Evolutionary conservation across 352 stramenopile species (phyloP), one percentile per base, ranked within the genome.

Genomic region (Aphanomyces astaci): DNA sequence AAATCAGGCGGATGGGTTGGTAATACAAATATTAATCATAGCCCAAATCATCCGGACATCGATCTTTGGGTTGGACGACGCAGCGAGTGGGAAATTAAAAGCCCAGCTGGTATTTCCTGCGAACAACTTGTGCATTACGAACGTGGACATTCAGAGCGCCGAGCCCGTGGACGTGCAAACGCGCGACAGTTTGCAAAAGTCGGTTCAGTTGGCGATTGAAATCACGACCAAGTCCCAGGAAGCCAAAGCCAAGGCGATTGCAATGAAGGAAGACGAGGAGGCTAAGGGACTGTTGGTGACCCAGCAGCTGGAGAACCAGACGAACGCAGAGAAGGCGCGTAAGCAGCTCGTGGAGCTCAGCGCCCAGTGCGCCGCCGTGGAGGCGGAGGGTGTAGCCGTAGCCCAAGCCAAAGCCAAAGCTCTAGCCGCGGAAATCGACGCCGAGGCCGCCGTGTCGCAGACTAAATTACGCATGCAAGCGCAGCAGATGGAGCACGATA

Each of bases 211-310:
- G n/a, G 84, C 84, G 27, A 92, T 92, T 49, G 82, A 90, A 64
- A 92, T 92, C 76, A 92, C 84, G 33, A 92, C 84, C 49, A 89
- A 92, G 57, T 90, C 82, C 0, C 84, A 92, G 52, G 84, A 92
- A 59, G 84, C 84, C 10, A 81, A 82, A 3, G 84, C 84, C 65
- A 90, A 90, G 66, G 84, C 82, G 28, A 78, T 87, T 27, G 84
- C 84, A 2, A 86, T 88, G 82, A 89, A 88, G 66, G 84, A 92
- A 52, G 84, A 92, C 7, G 84, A 92, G 49, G 84, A 89, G 45
- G 79, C 84, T 25, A 92, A 92, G 48, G 84, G 84, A 0, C 64
- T 82, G 36, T 54, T 92, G 32, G 73, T 90, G 24, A 88, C 78
- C 3, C 84, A 92, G 63, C 82, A 90, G 56, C 74, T 92, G 13